A percentile compares a stretch with the other conserved stretches of the same genome.
phyloP scores from a whole-genome alignment of 192 early-diverging fungal species.

The Spinellus fusiger region DNA sequence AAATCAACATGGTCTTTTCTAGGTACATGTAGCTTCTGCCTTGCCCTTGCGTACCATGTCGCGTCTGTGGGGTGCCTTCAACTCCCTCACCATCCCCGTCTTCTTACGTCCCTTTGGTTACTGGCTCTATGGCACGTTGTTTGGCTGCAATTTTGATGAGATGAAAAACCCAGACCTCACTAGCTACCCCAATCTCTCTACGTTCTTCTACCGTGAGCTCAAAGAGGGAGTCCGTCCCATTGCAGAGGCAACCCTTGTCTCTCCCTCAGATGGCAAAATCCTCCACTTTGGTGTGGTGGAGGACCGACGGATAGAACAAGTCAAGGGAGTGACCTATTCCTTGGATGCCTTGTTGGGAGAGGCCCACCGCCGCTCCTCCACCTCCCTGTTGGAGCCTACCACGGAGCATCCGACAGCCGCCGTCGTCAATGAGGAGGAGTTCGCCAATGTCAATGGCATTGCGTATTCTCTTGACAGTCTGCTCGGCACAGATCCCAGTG shows the following conservation, averaged over 20 bases:
- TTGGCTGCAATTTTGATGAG: constrained; percentile 90
- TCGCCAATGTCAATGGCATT: constrained; percentile 86
- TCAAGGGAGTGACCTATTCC: constrained; percentile 92
- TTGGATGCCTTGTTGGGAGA: constrained; percentile 74
- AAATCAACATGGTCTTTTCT: neutral
- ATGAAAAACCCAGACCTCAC: constrained; percentile 80
- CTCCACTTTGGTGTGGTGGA: constrained; percentile 84
- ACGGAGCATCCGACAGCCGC: constrained; percentile 19
- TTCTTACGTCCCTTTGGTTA: constrained; percentile 71
- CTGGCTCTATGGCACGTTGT: constrained; percentile 74
- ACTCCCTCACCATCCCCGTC: constrained; percentile 75
- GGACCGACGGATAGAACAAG: constrained; percentile 75
- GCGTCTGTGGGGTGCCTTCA: constrained; percentile 86
- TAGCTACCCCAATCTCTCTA: constrained; percentile 76
- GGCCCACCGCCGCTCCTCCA: constrained; percentile 16
- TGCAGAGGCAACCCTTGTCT: constrained; percentile 59
- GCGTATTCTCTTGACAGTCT: constrained; percentile 74
- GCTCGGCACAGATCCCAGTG: constrained; percentile 39
- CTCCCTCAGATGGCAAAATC: constrained; percentile 88
- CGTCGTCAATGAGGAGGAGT: constrained; percentile 72
- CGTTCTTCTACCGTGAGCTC: constrained; percentile 92
- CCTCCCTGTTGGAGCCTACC: constrained; percentile 36
- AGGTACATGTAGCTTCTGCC: constrained; percentile 81
- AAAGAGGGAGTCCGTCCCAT: constrained; percentile 74
- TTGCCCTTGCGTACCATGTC: constrained; percentile 89